Conservation (phyloP, 345 rosid genomes). For the Euclidium syriacum region DNA sequence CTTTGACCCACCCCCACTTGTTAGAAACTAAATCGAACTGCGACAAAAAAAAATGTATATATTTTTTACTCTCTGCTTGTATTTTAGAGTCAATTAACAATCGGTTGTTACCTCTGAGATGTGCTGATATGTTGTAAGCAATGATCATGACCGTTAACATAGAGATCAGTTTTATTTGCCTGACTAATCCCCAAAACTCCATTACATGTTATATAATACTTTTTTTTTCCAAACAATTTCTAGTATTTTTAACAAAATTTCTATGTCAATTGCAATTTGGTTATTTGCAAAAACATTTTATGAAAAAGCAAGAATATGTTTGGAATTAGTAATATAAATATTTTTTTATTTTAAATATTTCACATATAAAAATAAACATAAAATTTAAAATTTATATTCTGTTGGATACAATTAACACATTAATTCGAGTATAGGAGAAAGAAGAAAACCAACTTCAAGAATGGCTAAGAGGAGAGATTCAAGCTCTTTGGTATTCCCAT, state of each 20-base stretch:
- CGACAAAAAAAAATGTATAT: neutral
- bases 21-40: conserved; percentile 36
- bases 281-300: neutral
- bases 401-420: neutral
- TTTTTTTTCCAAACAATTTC: neutral
- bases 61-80: neutral
- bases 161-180: conserved; percentile 43
- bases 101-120: conserved; percentile 29
- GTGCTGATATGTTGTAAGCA: conserved; percentile 49
- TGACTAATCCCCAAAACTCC: conserved; percentile 3
- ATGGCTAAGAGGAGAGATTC: conserved; percentile 41
- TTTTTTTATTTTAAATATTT: no score
- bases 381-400: neutral
- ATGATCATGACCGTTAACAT: conserved; percentile 59
- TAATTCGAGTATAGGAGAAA: neutral
- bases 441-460: conserved; percentile 33
- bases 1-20: conserved; percentile 49
- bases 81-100: neutral
- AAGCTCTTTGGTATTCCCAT: conserved; percentile 54
- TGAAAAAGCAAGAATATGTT: neutral
- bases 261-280: no score
- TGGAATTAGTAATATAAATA: neutral
- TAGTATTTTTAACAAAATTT: neutral
- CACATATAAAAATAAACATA: neutral
- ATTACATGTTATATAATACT: neutral